Conservation (phyloP, 331 rosid genomes). For the Quercus tomentella region DNA sequence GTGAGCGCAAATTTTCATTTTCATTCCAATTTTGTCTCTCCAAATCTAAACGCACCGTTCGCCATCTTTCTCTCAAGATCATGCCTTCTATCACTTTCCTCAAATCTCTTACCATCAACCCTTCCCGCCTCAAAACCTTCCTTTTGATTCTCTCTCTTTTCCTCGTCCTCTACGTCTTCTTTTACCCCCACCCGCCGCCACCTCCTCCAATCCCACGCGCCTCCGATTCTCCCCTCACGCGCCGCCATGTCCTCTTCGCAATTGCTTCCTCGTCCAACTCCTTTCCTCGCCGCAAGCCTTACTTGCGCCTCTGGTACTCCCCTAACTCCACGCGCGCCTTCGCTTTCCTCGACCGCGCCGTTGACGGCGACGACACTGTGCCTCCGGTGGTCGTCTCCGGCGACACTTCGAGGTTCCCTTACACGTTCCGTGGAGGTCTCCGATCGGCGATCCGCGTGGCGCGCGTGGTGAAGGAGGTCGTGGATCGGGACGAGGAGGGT, state of each 20-base stretch:
- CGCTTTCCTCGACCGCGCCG: constrained; percentile 57
- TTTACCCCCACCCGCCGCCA: not conserved
- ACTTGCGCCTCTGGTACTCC: constrained; percentile 60
- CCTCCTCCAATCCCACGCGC: not conserved
- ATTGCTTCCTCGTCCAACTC: constrained; percentile 70
- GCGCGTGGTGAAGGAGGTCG: constrained; percentile 72
- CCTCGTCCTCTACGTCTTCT: constrained; percentile 18
- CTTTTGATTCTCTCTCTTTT: constrained; percentile 49
- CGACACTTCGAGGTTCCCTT: constrained; percentile 62
- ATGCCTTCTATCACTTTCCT: not conserved
- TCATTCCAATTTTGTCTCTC: not conserved
- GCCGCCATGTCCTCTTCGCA: constrained; percentile 72
- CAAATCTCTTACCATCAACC: not conserved
- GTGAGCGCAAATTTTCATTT: not conserved
- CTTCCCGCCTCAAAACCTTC: constrained; percentile 33
- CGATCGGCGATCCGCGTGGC: constrained; percentile 95
- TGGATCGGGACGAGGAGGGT: constrained; percentile 60
- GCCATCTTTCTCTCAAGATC: not conserved
- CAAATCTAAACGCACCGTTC: not conserved
- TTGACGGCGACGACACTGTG: not conserved
- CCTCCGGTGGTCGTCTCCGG: constrained; percentile 56
- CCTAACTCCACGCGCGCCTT: constrained; percentile 56
- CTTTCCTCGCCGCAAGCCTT: constrained; percentile 63
- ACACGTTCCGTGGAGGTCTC: constrained; percentile 58
- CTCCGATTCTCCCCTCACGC: constrained; percentile 36